These are phyloP conservation scores for Phlegmacium glaucopus DNA, from an alignment of 768 basidiomycete genomes.

Conservation along the genomic window DNA sequence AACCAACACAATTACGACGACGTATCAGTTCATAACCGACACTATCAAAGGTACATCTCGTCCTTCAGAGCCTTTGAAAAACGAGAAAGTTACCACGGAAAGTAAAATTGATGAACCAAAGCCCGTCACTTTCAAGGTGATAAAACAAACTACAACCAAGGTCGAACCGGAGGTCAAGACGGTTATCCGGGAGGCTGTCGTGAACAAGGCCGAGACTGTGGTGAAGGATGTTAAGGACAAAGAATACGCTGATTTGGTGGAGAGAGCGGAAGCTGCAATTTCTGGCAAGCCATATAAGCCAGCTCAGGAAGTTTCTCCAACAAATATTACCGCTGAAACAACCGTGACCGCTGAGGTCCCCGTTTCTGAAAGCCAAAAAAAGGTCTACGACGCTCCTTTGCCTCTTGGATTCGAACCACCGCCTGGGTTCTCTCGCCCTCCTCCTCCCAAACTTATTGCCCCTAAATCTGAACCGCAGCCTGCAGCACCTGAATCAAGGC, in stretches of 20 bases:
- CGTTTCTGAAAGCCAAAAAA: slow-evolving; percentile 21
- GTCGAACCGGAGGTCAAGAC: slow-evolving; percentile 51
- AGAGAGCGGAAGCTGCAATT: slow-evolving; percentile 71
- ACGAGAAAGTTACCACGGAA: slow-evolving; percentile 25
- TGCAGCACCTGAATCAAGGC: slow-evolving; percentile 19
- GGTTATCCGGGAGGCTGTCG: slow-evolving; percentile 24
- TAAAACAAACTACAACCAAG: slow-evolving; percentile 42
- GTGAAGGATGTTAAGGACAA: slow-evolving; percentile 43
- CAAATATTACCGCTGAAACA: slow-evolving; percentile 19
- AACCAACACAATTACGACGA: slow-evolving; percentile 43
- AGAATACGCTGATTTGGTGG: slow-evolving; percentile 65
- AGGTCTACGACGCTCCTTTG: slow-evolving; percentile 66
- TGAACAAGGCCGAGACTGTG: slow-evolving; percentile 22
- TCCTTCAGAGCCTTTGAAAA: slow-evolving; percentile 30
- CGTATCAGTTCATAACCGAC: slow-evolving; percentile 50
- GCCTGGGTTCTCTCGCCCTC: slow-evolving; percentile 74
- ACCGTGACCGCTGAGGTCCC: slow-evolving; percentile 14
- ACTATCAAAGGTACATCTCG: slow-evolving; percentile 42
- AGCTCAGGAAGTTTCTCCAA: slow-evolving; percentile 20
- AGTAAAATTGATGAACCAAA: slow-evolving; percentile 40
- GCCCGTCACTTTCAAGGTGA: slow-evolving; percentile 31
- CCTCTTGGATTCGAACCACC: slow-evolving; percentile 96
- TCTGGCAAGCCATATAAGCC: slow-evolving; percentile 37
- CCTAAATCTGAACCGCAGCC: slow-evolving; percentile 16
- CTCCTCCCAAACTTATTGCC: slow-evolving; percentile 38